Percentiles rank a stretch among this genome's conserved stretches.
These are phyloP conservation scores for Tothia fuscella DNA, from an alignment of 2,329 filamentous ascomycete genomes.

Conservation along the genomic window DNA sequence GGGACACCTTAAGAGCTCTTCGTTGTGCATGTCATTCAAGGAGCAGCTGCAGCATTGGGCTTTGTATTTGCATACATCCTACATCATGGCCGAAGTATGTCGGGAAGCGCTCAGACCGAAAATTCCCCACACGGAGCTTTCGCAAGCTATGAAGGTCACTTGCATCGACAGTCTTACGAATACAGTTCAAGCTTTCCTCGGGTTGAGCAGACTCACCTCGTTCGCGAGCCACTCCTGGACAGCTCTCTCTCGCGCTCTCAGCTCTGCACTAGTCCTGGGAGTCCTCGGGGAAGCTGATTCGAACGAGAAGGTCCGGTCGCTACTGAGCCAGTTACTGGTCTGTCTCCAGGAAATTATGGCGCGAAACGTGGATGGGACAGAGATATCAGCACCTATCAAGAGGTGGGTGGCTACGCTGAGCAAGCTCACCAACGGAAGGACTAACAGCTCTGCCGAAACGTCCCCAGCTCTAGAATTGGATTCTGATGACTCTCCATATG, in stretches of 20 bases:
- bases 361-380: constrained; percentile 29
- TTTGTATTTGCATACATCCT: constrained; percentile 49
- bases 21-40: constrained; percentile 33
- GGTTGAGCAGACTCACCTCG: constrained; percentile 40
- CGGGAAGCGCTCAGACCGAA: constrained; percentile 45
- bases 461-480: constrained; percentile 26
- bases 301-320: constrained; percentile 32
- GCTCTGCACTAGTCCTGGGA: constrained; percentile 31
- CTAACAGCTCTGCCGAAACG: constrained; percentile 14
- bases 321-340: constrained; percentile 34
- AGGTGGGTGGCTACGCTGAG: constrained; percentile 34
- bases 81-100: constrained; percentile 50
- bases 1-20: constrained; percentile 44
- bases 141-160: constrained; percentile 38
- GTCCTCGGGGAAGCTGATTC: constrained; percentile 32
- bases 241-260: constrained; percentile 32
- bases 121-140: constrained; percentile 31
- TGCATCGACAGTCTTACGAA: constrained; percentile 44
- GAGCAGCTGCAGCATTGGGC: constrained; percentile 50
- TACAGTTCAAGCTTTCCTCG: constrained; percentile 49
- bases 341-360: constrained; percentile 36
- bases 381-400: constrained; percentile 36
- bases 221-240: constrained; percentile 33
- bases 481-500: constrained; percentile 34
- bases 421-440: constrained; percentile 19